A percentile compares a stretch with the other conserved stretches of the same genome.
Evolutionary conservation across 1,284 basidiomycete species (phyloP).

Genomic region (Sanghuangporus baumii): DNA sequence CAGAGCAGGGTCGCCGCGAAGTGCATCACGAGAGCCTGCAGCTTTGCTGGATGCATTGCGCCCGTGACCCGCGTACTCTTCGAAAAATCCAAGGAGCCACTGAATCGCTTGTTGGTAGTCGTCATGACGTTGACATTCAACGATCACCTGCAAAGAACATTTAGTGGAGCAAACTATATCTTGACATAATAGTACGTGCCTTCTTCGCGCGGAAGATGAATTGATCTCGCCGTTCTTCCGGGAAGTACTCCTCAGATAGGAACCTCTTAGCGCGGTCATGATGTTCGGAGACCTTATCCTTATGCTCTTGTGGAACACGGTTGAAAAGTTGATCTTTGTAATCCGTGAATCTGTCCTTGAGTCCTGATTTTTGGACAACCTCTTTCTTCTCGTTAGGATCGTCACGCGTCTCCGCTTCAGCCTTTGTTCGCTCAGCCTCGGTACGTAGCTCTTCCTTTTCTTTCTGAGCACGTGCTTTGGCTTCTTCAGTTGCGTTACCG

Average conservation of each 20-base stretch:
- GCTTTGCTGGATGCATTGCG: constrained; percentile 27
- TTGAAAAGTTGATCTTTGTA: constrained; percentile 25
- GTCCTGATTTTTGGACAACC: constrained; percentile 1
- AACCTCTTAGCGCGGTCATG: constrained; percentile 39
- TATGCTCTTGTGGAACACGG: constrained; percentile 36
- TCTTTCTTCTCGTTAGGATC: constrained; percentile 17
- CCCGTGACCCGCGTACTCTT: constrained; percentile 48
- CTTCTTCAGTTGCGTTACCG: background rate
- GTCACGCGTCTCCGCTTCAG: constrained; percentile 4
- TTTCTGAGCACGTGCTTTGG: background rate
- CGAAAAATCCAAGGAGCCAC: constrained; percentile 38
- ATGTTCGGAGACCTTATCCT: constrained; percentile 33
- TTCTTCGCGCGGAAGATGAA: constrained; percentile 57
- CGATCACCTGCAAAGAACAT: constrained; percentile 33
- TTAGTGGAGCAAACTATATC: background rate
- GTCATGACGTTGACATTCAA: constrained; percentile 55
- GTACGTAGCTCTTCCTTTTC: background rate
- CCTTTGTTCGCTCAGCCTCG: background rate
- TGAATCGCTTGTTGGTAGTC: constrained; percentile 49
- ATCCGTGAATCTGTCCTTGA: constrained; percentile 11
- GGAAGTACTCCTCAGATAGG: constrained; percentile 53
- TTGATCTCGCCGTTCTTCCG: constrained; percentile 57
- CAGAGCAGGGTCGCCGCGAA: constrained; percentile 32
- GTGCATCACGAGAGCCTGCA: constrained; percentile 11
- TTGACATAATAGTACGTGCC: constrained; percentile 19